Evolutionary conservation across 805 yeast genomes (phyloP).

Genomic region (Metschnikowia hibisci): DNA sequence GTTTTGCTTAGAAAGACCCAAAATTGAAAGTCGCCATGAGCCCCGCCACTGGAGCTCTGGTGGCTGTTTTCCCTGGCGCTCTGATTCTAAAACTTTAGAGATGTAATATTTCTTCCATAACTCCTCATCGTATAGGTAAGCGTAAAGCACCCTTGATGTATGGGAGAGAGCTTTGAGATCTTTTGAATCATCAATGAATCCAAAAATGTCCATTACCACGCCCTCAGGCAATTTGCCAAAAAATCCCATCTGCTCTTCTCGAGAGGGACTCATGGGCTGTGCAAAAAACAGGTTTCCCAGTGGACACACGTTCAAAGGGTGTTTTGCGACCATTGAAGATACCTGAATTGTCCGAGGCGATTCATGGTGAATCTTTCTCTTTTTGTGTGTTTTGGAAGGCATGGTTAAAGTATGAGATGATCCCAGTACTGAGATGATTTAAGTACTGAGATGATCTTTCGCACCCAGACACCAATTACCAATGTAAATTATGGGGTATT

Average conservation of each 20-base stretch:
- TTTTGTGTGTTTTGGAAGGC: conserved; percentile 2
- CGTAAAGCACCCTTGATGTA: conserved; percentile 65
- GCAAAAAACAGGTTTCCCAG: conserved; percentile 15
- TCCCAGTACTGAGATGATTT: not conserved
- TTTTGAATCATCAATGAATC: conserved; percentile 42
- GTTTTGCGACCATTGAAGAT: conserved; percentile 9
- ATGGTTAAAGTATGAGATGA: not conserved
- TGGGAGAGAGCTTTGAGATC: conserved; percentile 53
- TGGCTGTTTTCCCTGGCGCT: conserved; percentile 9
- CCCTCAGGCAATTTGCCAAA: conserved; percentile 60
- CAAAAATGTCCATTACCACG: conserved; percentile 49
- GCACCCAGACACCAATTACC: too few species aligned
- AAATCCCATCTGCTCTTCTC: conserved; percentile 46
- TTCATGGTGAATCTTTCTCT: conserved; percentile 7
- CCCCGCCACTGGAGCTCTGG: conserved; percentile 57
- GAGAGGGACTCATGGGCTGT: conserved; percentile 13
- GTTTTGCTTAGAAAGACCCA: conserved; percentile 29
- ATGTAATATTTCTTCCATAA: conserved; percentile 66
- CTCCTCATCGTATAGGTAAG: conserved; percentile 72
- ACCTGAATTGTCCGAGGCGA: conserved; percentile 7
- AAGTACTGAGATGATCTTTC: not conserved
- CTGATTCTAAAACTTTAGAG: conserved; percentile 7
- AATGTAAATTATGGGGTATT: too few species aligned
- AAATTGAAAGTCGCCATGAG: conserved; percentile 69
- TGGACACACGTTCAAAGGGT: conserved; percentile 20